Base-by-base conservation (phyloP, 1,139 yeast species). In the Meyerozyma smithsonii region DNA sequence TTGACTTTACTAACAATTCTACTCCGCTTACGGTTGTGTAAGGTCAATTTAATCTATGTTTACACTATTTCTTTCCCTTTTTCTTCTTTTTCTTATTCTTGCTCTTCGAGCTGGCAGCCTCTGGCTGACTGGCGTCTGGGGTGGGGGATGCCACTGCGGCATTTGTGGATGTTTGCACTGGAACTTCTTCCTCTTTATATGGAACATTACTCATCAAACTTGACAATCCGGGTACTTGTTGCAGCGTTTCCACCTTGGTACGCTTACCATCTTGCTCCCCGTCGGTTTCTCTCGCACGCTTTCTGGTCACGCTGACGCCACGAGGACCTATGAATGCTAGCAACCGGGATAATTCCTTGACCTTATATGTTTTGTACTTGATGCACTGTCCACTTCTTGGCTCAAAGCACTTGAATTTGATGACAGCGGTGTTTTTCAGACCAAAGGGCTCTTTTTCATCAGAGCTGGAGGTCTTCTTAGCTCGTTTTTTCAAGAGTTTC, bases 241-340 rank as follows among this genome's bases (percentile, higher is more conserved):
- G 52, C 33, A 49, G 38, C 42, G 43, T 36, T 38, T 42, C 41
- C 12, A 37, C 40, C 12, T 46, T 48, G 14, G 32, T 24, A 7
- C 39, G 17, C 33, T 43, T 40, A 18, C 25, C 38, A 11, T 25
- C 37, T 10, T 28, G 36, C 16, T 36, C 44, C 4, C 34, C 40
- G 7, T 38, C 38, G 11, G 30, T n/a, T 4, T 26, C 30, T 30
- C 48, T 49, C 33, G 45, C 43, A 12, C 46, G 45, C 36, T 57
- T 55, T 8, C 64, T 49, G 32, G 48, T 45, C 28, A 67, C 54
- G 46, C 63, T 72, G 12, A 85, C 84, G 3, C 94, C 92, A 45
- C 77, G 72, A 4, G 97, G 96, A 0, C 97, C 97, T 39, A 89
- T 57, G n/a, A 90, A 88, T 30, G 87, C 79, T 57, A 88, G 64